Conservation (phyloP, 2,329 filamentous ascomycete genomes). For the Aurifilum marmelostoma region DNA sequence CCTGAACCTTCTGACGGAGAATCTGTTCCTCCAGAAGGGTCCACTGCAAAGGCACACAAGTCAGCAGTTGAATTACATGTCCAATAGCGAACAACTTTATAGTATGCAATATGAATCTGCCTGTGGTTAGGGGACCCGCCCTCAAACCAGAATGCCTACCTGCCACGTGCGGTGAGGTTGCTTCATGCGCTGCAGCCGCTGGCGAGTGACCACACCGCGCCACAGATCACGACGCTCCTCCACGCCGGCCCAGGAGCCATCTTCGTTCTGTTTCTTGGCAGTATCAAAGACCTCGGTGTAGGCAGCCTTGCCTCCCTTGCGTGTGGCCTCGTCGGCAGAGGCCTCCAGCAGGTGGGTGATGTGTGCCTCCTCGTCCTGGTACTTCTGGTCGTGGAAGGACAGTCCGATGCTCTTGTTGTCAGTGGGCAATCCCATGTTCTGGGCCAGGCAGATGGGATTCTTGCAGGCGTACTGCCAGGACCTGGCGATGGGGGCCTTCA, state of each 20-base stretch:
- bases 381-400: background rate
- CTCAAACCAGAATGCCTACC: no score
- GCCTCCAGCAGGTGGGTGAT: background rate
- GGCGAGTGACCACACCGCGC: background rate
- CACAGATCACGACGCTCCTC: background rate
- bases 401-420: background rate
- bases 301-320: background rate
- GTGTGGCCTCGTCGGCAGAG: background rate
- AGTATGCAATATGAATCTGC: no score
- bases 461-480: background rate
- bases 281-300: background rate
- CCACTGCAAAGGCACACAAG: background rate
- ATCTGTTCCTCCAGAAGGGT: background rate
- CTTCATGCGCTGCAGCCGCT: background rate
- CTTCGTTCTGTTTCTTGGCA: background rate
- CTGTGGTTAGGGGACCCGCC: no score
- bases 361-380: background rate
- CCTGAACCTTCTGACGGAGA: background rate
- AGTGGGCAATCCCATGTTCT: constrained; percentile 2
- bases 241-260: background rate
- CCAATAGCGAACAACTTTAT: background rate
- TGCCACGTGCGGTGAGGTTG: background rate
- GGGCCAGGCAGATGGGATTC: background rate
- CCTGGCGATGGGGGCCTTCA: background rate
- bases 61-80: background rate